phyloP scores from a whole-genome alignment of 2,329 filamentous ascomycete species.

The Achaetomium macrosporum region DNA sequence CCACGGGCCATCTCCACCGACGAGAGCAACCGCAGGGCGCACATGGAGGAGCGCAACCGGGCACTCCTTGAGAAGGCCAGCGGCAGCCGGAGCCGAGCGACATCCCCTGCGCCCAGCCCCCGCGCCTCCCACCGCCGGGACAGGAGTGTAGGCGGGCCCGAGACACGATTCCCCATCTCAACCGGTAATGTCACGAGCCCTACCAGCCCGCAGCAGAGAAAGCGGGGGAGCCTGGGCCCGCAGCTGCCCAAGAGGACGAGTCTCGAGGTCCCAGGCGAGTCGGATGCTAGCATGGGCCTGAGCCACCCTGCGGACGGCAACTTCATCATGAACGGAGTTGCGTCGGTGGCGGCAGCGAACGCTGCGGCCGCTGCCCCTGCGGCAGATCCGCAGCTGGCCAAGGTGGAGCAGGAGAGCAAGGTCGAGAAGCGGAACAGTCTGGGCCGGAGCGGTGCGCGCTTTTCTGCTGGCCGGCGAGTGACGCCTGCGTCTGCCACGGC shows the following conservation, averaged over 20 bases:
- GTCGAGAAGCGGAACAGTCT: constrained; percentile 62
- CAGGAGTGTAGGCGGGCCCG: constrained; percentile 65
- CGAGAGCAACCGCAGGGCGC: constrained; percentile 87
- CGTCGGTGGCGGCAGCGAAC: neutral
- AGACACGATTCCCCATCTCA: constrained; percentile 79
- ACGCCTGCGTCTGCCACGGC: constrained; percentile 30
- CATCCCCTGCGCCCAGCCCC: constrained; percentile 62
- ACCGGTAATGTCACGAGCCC: constrained; percentile 54
- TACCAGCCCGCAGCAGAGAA: constrained; percentile 42
- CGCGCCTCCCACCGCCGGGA: constrained; percentile 66
- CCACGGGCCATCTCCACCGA: constrained; percentile 89
- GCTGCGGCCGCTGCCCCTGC: constrained; percentile 5
- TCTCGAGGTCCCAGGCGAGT: constrained; percentile 67
- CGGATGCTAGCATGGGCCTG: constrained; percentile 35
- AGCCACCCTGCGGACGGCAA: constrained; percentile 31
- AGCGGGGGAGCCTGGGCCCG: constrained; percentile 46
- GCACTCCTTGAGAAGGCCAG: constrained; percentile 66
- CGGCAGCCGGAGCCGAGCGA: constrained; percentile 63
- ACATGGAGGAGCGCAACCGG: constrained; percentile 89
- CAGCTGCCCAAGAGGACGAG: constrained; percentile 58
- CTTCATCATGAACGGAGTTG: constrained; percentile 37
- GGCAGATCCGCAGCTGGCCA: constrained; percentile 20
- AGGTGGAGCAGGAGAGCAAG: constrained; percentile 19
- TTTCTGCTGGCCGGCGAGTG: constrained; percentile 48
- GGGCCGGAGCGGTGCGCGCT: constrained; percentile 44